phyloP scores from a whole-genome alignment of 2,329 filamentous ascomycete genomes.

The Achaetomium macrosporum region DNA sequence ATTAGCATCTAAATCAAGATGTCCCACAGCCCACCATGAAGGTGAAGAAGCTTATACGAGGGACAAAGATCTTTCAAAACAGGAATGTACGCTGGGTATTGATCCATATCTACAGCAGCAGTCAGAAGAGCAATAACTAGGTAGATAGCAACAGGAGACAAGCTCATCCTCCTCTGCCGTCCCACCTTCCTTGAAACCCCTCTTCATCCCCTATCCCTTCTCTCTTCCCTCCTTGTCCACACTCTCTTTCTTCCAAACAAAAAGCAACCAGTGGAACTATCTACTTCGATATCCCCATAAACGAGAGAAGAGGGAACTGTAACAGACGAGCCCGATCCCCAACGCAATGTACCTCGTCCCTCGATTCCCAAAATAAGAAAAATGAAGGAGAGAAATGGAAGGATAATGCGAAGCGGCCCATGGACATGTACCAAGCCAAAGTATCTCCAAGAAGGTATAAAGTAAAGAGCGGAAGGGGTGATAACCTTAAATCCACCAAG shows the following conservation, averaged over 20 bases:
- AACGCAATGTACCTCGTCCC: background rate
- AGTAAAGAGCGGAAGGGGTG: background rate
- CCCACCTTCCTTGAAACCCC: background rate
- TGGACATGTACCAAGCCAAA: background rate
- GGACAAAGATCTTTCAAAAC: background rate
- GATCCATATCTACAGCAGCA: constrained; percentile 9
- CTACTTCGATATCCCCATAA: background rate
- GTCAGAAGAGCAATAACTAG: background rate
- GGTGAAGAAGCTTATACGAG: no score
- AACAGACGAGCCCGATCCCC: background rate
- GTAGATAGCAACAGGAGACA: background rate
- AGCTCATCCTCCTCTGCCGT: background rate
- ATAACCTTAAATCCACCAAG: background rate
- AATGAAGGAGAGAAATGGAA: background rate
- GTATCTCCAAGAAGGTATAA: background rate
- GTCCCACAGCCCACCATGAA: no score
- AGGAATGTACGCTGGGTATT: constrained; percentile 16
- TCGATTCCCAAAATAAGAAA: background rate
- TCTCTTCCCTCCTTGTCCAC: background rate
- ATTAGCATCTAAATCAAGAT: no score
- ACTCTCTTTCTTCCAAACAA: background rate
- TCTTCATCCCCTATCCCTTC: background rate
- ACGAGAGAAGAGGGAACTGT: background rate
- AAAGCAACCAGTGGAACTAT: background rate
- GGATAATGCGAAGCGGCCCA: background rate